phyloP scores from a whole-genome alignment of 129 eudicot genomes.

The Kitagawia praeruptora region DNA sequence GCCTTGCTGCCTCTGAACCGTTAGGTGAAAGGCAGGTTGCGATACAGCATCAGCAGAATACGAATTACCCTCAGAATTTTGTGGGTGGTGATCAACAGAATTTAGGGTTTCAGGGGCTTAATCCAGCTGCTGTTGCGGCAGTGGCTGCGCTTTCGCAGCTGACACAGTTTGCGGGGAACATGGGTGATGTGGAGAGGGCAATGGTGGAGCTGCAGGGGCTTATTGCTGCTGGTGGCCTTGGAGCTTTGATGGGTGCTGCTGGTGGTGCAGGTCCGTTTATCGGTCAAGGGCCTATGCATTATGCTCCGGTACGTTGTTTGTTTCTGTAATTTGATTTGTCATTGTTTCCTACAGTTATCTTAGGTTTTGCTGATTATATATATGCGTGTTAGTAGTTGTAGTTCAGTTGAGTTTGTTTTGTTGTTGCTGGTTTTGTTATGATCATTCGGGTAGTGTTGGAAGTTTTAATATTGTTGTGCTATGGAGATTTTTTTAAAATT shows the following conservation, averaged over 20 bases:
- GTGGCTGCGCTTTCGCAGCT: constrained; percentile 41
- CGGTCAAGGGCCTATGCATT: constrained; percentile 17
- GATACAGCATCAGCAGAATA: constrained; percentile 27
- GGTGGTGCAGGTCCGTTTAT: constrained; percentile 17
- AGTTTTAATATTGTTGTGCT: not conserved
- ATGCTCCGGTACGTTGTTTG: constrained; percentile 29
- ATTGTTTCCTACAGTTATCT: not conserved
- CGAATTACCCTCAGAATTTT: constrained; percentile 12
- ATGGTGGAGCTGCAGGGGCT: constrained; percentile 7
- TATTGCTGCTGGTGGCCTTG: constrained; percentile 17
- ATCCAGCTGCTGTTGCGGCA: constrained; percentile 37
- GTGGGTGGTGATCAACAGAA: constrained; percentile 15
- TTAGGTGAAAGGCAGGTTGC: constrained; percentile 19
- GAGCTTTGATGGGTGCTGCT: constrained; percentile 10
- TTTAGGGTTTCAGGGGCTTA: constrained; percentile 19
- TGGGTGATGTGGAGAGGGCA: constrained; percentile 31
- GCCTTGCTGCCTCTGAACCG: not conserved
- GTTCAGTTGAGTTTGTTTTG: not conserved
- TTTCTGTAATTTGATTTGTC: not conserved
- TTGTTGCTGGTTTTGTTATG: not conserved
- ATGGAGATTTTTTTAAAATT: not conserved
- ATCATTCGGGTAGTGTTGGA: not conserved
- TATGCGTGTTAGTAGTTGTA: not conserved
- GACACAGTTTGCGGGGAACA: constrained; percentile 36
- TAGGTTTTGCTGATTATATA: not conserved